Percentiles rank a stretch among this genome's conserved stretches.
These are phyloP conservation scores for Solanum phureja DNA, from an alignment of 257 asterid genomes.

Conservation along the genomic window DNA sequence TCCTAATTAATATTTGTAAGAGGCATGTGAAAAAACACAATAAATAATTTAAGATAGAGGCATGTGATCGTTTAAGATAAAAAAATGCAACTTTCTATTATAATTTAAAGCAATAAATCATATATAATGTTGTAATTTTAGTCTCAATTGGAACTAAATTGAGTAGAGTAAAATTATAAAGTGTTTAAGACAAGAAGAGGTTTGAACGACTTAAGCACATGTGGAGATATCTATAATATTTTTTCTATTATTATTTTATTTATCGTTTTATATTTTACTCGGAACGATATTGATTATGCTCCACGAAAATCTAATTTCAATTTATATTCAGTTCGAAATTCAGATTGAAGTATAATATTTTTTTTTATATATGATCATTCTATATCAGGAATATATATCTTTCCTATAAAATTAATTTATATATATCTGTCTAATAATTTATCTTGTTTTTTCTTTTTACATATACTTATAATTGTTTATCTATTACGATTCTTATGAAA, in stretches of 20 bases:
- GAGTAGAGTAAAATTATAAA: not conserved
- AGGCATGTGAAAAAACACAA: not conserved
- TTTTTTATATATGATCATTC: not conserved
- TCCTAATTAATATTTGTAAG: not conserved
- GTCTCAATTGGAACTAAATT: not conserved
- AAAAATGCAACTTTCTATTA: not conserved
- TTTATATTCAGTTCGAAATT: not conserved
- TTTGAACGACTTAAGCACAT: fast-evolving
- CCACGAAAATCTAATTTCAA: too few species aligned
- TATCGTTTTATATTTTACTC: not conserved
- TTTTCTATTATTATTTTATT: too few species aligned
- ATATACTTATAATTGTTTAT: too few species aligned
- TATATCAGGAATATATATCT: not conserved
- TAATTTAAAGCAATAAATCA: not conserved
- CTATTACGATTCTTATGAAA: not conserved
- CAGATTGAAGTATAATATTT: not conserved
- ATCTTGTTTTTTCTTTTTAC: too few species aligned
- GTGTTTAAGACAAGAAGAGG: not conserved
- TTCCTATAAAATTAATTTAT: too few species aligned
- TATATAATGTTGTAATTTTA: not conserved
- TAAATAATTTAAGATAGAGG: not conserved
- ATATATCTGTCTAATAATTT: not conserved
- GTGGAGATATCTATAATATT: not conserved
- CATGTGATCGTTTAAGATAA: too few species aligned
- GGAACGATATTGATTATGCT: too few species aligned